Conservation (phyloP, 2,329 filamentous ascomycete species). For the Metarhizium anisopliae region DNA sequence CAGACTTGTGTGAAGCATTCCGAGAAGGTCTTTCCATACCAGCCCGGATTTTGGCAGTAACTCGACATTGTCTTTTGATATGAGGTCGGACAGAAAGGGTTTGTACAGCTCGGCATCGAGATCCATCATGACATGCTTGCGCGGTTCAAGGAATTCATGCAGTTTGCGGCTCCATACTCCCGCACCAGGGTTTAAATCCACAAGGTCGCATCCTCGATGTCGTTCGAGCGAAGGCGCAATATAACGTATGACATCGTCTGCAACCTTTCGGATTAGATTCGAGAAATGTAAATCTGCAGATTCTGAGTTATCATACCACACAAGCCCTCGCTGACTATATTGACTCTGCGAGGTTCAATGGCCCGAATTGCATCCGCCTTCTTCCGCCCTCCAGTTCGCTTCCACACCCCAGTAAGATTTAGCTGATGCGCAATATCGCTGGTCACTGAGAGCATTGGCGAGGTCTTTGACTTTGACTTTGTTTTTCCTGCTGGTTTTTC, state of each 20-base stretch:
- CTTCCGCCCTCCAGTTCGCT: slow-evolving; percentile 6
- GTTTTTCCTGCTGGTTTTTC: not conserved
- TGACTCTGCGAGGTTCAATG: slow-evolving; percentile 33
- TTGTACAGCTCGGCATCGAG: slow-evolving; percentile 50
- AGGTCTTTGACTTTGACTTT: slow-evolving; percentile 1
- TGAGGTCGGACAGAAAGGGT: slow-evolving; percentile 51
- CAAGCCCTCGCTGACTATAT: slow-evolving; percentile 42
- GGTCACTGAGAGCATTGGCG: slow-evolving; percentile 10
- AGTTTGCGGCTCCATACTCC: slow-evolving; percentile 74
- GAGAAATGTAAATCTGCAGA: not conserved
- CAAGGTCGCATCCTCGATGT: slow-evolving; percentile 70
- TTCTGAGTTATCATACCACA: slow-evolving; percentile 29
- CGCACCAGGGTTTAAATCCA: slow-evolving; percentile 77
- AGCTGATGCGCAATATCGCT: slow-evolving; percentile 17
- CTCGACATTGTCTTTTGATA: slow-evolving; percentile 36
- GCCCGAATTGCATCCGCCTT: slow-evolving; percentile 1
- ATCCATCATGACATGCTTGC: slow-evolving; percentile 78
- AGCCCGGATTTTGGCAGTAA: slow-evolving; percentile 49
- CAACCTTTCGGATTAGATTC: not conserved
- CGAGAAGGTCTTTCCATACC: slow-evolving; percentile 49
- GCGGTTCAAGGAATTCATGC: slow-evolving; percentile 65
- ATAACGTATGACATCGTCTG: slow-evolving; percentile 62
- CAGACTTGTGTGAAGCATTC: slow-evolving; percentile 40
- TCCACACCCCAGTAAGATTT: slow-evolving; percentile 18
- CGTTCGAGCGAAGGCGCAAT: slow-evolving; percentile 59